Evolutionary conservation across 2,329 filamentous ascomycete genomes (phyloP).

Genomic region (Ophiocordyceps sinensis): DNA sequence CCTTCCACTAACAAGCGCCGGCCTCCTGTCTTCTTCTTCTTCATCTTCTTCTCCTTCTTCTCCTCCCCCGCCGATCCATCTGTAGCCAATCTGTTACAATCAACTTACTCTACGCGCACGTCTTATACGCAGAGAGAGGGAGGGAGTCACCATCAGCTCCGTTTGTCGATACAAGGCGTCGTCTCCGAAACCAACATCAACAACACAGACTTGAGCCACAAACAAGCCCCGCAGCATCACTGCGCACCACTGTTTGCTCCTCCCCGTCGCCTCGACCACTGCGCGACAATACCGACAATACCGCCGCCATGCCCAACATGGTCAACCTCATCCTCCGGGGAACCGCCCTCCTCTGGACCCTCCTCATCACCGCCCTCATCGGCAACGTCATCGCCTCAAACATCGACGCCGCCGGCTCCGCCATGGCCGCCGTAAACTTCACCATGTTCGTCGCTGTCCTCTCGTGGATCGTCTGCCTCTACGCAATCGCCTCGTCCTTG

Average conservation of each 20-base stretch:
- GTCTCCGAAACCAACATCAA: not conserved
- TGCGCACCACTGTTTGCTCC: no score
- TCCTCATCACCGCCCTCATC: constrained; percentile 40
- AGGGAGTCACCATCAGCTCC: no score
- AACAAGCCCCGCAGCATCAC: no score
- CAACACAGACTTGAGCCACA: not conserved
- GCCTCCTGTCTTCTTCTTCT: not conserved
- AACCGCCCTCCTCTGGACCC: constrained; percentile 34
- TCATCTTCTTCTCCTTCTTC: not conserved
- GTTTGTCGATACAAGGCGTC: no score
- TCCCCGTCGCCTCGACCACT: no score
- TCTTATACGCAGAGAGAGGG: no score
- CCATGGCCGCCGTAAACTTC: constrained; percentile 40
- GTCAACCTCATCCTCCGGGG: constrained; percentile 31
- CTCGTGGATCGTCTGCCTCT: constrained; percentile 50
- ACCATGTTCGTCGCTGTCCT: constrained; percentile 57
- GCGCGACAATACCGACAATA: not conserved
- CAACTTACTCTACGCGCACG: no score
- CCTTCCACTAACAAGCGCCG: not conserved
- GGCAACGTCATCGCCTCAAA: constrained; percentile 43
- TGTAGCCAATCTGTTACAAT: no score
- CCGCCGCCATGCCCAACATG: constrained; percentile 16
- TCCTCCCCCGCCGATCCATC: no score
- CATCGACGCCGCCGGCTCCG: constrained; percentile 26
- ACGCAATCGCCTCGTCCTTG: constrained; percentile 43